Conservation (phyloP, 139 green algal genomes). For the Trebouxia sp. region DNA sequence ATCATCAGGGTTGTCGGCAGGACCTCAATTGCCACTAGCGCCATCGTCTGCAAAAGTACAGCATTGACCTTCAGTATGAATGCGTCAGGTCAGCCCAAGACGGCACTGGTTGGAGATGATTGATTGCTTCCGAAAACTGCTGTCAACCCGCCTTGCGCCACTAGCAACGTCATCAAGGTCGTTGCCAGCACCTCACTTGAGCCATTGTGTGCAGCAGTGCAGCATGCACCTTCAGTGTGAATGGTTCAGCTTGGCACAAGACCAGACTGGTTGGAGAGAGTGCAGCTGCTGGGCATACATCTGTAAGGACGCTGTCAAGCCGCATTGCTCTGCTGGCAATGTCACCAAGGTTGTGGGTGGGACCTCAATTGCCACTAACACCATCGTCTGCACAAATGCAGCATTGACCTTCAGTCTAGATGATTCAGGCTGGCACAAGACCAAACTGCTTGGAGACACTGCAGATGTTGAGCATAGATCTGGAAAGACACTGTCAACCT, state of each 20-base stretch:
- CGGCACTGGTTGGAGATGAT: no score
- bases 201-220: no score
- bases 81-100: no score
- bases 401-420: neutral
- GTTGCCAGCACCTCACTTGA: no score
- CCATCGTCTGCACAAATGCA: neutral
- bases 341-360: slow-evolving; percentile 1
- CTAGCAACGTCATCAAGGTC: no score
- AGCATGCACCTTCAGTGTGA: neutral
- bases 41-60: slow-evolving; percentile 1
- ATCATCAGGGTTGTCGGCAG: neutral
- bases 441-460: no score
- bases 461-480: slow-evolving; percentile 13
- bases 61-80: neutral
- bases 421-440: no score
- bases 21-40: neutral
- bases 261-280: no score
- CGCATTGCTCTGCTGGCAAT: slow-evolving; percentile 12
- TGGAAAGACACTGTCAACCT: no score
- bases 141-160: no score
- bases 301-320: neutral
- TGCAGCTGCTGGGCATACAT: slow-evolving; percentile 9
- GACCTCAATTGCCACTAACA: slow-evolving; percentile 2
- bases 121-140: no score
- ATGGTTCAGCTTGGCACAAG: neutral